phyloP scores from a whole-genome alignment of 2,329 filamentous ascomycete species.

The Diaporthe sp. region DNA sequence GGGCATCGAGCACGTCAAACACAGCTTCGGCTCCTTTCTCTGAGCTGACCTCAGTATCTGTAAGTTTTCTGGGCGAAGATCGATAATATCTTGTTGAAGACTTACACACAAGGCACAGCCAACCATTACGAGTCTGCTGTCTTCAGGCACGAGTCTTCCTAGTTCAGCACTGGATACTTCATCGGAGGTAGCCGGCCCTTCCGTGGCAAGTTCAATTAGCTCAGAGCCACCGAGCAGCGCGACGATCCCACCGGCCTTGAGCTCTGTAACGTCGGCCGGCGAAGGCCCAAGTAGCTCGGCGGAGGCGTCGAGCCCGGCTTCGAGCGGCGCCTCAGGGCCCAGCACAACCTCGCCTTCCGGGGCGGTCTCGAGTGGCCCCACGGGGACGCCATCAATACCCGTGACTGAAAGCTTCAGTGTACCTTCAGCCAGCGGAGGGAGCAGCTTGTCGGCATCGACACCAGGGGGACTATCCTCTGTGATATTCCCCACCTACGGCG shows the following conservation, averaged over 20 bases:
- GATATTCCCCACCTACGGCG: slow-evolving; percentile 10
- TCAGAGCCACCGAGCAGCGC: background rate
- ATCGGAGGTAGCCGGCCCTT: background rate
- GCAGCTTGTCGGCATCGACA: slow-evolving; percentile 3
- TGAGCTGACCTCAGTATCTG: slow-evolving; percentile 14
- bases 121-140: background rate
- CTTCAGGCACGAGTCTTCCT: background rate
- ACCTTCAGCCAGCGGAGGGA: background rate
- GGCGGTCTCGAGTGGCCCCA: slow-evolving; percentile 5
- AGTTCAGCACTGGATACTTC: background rate
- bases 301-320: background rate
- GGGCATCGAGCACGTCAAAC: background rate
- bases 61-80: slow-evolving; percentile 1
- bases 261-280: background rate
- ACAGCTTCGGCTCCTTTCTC: background rate
- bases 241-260: background rate
- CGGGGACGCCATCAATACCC: background rate
- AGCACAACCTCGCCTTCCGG: background rate
- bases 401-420: background rate
- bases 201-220: slow-evolving; percentile 1
- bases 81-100: background rate
- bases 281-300: slow-evolving; percentile 12
- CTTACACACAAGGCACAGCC: slow-evolving; percentile 10
- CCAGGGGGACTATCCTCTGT: background rate
- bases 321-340: background rate